Evolutionary conservation across 306 rosid species (phyloP).

Genomic region (Morella rubra): DNA sequence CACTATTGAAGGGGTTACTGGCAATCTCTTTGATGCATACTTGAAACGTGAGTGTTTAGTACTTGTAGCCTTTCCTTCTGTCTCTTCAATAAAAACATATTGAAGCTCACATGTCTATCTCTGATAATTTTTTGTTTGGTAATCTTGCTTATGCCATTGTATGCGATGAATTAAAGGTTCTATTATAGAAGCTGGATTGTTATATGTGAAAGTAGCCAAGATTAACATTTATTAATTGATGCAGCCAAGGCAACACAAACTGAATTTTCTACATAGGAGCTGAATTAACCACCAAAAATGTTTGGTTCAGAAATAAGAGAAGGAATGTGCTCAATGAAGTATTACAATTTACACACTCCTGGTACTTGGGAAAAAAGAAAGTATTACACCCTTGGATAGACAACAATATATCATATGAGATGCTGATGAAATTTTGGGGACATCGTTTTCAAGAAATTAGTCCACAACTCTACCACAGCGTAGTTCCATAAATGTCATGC

Average conservation of each 20-base stretch:
- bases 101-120: background rate
- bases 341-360: background rate
- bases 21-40: constrained; percentile 81
- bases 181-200: background rate
- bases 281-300: background rate
- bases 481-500: background rate
- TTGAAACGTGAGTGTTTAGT: constrained; percentile 68
- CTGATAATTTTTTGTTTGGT: background rate
- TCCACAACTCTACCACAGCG: background rate
- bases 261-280: background rate
- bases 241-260: background rate
- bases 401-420: background rate
- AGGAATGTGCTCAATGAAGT: background rate
- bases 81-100: background rate
- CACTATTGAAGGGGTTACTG: constrained; percentile 90
- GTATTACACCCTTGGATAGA: no score
- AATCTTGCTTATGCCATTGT: background rate
- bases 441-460: background rate
- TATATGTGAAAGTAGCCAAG: background rate
- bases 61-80: background rate
- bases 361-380: no score
- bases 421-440: background rate
- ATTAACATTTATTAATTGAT: no score
- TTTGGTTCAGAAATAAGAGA: background rate
- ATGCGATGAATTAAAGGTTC: background rate